Conservation (phyloP, 2,329 filamentous ascomycete genomes). For the Exophiala oligosperma region DNA sequence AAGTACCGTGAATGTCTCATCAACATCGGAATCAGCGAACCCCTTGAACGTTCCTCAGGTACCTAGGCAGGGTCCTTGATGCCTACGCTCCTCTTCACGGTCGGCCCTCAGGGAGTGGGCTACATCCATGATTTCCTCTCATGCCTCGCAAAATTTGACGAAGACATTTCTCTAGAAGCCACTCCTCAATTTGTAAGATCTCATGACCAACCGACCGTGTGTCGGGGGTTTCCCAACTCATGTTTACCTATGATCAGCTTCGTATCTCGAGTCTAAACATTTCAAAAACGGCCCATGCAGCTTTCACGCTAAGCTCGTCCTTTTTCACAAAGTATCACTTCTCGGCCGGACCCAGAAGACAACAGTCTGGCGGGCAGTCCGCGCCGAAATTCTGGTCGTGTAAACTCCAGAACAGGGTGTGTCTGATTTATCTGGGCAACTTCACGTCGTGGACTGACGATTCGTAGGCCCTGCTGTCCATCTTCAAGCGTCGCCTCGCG, state of each 20-base stretch:
- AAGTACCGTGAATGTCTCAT: neutral
- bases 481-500: conserved; percentile 59
- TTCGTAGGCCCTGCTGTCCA: conserved; percentile 54
- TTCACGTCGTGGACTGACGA: neutral
- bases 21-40: too few relatives aligned
- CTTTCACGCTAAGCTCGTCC: conserved; percentile 55
- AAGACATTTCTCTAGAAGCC: conserved; percentile 63
- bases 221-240: conserved; percentile 6
- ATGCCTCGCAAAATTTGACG: conserved; percentile 64
- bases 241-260: conserved; percentile 43
- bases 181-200: conserved; percentile 54
- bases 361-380: conserved; percentile 6
- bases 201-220: neutral
- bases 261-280: conserved; percentile 62
- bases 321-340: conserved; percentile 65
- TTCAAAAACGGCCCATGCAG: conserved; percentile 64
- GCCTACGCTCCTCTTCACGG: conserved; percentile 50
- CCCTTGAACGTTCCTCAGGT: too few relatives aligned
- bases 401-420: conserved; percentile 28
- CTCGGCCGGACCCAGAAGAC: conserved; percentile 19
- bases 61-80: conserved; percentile 23
- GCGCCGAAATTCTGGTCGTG: conserved; percentile 26
- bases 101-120: conserved; percentile 56
- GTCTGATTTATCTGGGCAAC: neutral
- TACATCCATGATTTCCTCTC: conserved; percentile 60